Evolutionary conservation across 192 early-diverging fungal species (phyloP).

Genomic region (Podochytrium sp.): DNA sequence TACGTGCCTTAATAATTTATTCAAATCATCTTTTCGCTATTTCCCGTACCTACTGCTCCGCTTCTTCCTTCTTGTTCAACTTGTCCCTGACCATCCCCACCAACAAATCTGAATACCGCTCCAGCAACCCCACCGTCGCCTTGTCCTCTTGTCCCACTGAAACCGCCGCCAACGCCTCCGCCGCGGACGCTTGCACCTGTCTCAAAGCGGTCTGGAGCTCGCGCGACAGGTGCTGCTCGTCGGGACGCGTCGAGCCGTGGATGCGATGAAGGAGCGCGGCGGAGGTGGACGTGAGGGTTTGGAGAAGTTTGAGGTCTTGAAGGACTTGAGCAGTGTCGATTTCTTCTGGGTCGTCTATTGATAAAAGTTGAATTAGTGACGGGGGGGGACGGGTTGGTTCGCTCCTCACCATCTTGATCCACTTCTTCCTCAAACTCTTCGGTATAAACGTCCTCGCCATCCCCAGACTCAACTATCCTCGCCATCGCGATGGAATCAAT

Average conservation of each 20-base stretch:
- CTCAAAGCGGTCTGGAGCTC: conserved; percentile 15
- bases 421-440: conserved; percentile 11
- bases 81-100: conserved; percentile 42
- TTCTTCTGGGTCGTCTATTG: background rate
- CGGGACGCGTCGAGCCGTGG: background rate
- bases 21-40: too few relatives aligned
- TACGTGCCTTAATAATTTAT: too few relatives aligned
- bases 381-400: too few relatives aligned
- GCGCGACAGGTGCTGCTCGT: conserved; percentile 8
- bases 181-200: conserved; percentile 17
- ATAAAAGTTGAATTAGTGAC: background rate
- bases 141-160: background rate
- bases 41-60: background rate
- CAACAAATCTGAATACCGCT: conserved; percentile 43
- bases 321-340: conserved; percentile 13
- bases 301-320: conserved; percentile 6
- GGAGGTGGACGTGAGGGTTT: background rate
- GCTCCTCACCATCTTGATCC: conserved; percentile 2
- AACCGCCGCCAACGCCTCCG: conserved; percentile 11
- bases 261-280: conserved; percentile 10
- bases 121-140: conserved; percentile 21
- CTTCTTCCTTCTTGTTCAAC: conserved; percentile 8
- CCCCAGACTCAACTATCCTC: background rate
- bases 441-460: background rate
- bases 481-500: conserved; percentile 7